Base-by-base conservation (phyloP, 345 rosid species). In the Salix caprea region DNA sequence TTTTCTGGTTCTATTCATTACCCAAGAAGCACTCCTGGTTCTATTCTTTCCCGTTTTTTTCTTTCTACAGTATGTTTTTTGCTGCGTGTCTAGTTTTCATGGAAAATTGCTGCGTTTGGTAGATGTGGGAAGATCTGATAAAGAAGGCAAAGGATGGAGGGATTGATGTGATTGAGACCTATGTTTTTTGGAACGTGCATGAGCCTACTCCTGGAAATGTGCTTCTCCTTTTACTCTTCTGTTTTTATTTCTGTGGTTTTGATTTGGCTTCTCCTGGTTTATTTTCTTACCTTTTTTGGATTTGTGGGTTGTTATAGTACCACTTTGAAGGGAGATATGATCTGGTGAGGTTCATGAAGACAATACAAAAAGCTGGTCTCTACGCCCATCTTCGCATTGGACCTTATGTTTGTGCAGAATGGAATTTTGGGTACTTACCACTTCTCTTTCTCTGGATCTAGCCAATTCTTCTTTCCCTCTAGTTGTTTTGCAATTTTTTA, bases 71-170 rank as follows among this genome's bases (percentile, higher is more conserved):
- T 0, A 34, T 34, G 36, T 34, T 70, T 18, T 56, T 14, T 54
- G 10, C 32, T n/a, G 58, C 32, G 62, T 76, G 19, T 52, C 75
- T 74, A 62, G 36, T 71, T 26, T 58, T 68, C 6, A 28, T 60
- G 71, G 69, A 24, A 72, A 72, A 62, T 16, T 46, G 64, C 18
- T 58, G 65, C 3, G 54, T 72, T 69, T 74, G 67, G 84, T 77
- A 94, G 99, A 96, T 96, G 99, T 96, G 99, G 99, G 98, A 92
- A 84, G 94, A 88, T 91, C 94, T 96, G 83, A 92, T 96, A 80
- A 90, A 81, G 90, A 96, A 96, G 89, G 99, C 99, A 5, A 96
- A 94, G 82, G 90, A 92, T 74, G 99, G 98, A 77, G 99, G 98
- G 11, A 32, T 96, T 9, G 99, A 96, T 86, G 98, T 92, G 73